phyloP scores from a whole-genome alignment of 1,284 basidiomycete genomes.

The Sutorius eximius region DNA sequence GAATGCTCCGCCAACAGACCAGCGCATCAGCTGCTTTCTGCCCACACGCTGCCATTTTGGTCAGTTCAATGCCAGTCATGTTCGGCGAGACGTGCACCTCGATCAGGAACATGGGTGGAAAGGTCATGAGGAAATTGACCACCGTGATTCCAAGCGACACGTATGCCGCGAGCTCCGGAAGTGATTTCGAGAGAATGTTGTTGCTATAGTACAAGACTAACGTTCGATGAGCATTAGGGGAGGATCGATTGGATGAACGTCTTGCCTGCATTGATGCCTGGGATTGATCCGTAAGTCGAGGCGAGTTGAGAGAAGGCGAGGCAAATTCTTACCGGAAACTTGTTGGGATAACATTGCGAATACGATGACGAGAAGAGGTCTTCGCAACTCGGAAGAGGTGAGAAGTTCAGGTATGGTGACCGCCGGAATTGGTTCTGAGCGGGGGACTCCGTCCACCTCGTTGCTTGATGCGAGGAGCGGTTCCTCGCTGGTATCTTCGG shows the following conservation, averaged over 20 bases:
- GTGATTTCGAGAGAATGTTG: slow-evolving; percentile 73
- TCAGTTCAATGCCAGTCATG: neutral
- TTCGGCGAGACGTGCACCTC: slow-evolving; percentile 46
- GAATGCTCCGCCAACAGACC: slow-evolving; percentile 64
- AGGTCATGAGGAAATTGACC: slow-evolving; percentile 80
- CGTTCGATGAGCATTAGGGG: slow-evolving; percentile 37
- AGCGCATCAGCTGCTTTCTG: slow-evolving; percentile 54
- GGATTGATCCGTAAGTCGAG: slow-evolving; percentile 6
- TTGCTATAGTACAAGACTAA: slow-evolving; percentile 89
- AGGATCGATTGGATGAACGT: neutral
- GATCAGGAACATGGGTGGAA: slow-evolving; percentile 83
- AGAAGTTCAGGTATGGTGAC: slow-evolving; percentile 58
- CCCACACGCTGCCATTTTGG: slow-evolving; percentile 55
- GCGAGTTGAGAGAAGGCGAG: neutral
- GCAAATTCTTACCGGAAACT: slow-evolving; percentile 56
- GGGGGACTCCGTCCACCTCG: slow-evolving; percentile 21
- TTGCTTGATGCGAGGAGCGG: slow-evolving; percentile 49
- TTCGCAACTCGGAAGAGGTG: slow-evolving; percentile 55
- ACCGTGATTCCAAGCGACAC: slow-evolving; percentile 77
- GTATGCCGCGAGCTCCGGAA: slow-evolving; percentile 77
- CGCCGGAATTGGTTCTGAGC: slow-evolving; percentile 28
- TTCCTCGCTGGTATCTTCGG: slow-evolving; percentile 34
- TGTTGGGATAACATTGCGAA: slow-evolving; percentile 80
- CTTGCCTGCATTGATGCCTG: slow-evolving; percentile 57
- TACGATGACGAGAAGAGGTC: slow-evolving; percentile 68